Percentiles rank a stretch among this genome's conserved stretches.
These are phyloP conservation scores for Podila verticillata DNA, from an alignment of 192 early-diverging fungal genomes.

Conservation along the genomic window DNA sequence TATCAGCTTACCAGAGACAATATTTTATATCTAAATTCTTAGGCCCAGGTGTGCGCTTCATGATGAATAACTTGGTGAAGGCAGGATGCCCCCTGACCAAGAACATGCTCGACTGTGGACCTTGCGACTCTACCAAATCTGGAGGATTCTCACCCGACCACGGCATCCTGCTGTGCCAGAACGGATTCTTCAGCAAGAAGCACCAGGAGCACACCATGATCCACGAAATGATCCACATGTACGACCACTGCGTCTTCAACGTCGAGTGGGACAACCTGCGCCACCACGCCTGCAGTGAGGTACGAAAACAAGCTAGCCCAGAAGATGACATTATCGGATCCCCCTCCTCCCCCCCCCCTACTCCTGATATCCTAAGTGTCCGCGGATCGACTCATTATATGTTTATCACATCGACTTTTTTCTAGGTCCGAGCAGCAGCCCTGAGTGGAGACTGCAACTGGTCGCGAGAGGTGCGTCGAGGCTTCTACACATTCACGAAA, in stretches of 20 bases:
- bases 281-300: conserved; percentile 85
- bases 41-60: conserved; percentile 90
- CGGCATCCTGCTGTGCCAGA: conserved; percentile 90
- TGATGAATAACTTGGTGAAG: conserved; percentile 80
- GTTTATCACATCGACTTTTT: background rate
- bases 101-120: conserved; percentile 79
- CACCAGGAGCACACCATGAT: conserved; percentile 93
- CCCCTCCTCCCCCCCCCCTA: too few relatives aligned
- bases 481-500: conserved; percentile 74
- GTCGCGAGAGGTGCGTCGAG: conserved; percentile 73
- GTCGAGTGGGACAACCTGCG: conserved; percentile 77
- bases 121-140: conserved; percentile 83
- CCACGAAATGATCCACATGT: conserved; percentile 92
- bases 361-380: background rate
- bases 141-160: conserved; percentile 86
- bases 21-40: background rate
- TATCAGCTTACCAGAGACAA: too few relatives aligned
- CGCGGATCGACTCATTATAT: background rate
- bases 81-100: conserved; percentile 69
- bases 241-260: conserved; percentile 79
- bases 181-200: conserved; percentile 78
- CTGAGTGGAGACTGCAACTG: conserved; percentile 83
- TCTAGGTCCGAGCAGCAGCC: conserved; percentile 77
- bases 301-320: conserved; percentile 7
- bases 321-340: too few relatives aligned